Conservation (phyloP, 2,329 filamentous ascomycete species). For the Monilinia laxa region DNA sequence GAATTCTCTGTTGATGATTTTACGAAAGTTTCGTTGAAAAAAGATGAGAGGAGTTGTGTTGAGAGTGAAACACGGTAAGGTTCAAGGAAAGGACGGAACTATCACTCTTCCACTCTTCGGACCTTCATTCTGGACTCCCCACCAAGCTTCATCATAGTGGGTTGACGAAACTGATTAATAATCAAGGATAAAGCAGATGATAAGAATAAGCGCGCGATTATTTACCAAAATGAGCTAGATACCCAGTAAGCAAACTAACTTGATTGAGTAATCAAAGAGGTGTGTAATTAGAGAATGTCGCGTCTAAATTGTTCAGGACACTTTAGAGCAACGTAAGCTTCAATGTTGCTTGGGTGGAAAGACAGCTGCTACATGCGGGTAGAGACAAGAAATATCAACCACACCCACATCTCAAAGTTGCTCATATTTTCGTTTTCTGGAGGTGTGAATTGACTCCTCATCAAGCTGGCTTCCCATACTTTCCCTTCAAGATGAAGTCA, state of each 20-base stretch:
- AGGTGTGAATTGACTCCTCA: not conserved
- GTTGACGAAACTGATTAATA: too few relatives aligned
- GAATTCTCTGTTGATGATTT: not conserved
- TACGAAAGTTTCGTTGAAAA: not conserved
- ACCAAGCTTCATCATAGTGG: constrained; percentile 11
- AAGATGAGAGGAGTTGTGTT: constrained; percentile 2
- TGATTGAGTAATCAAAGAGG: not conserved
- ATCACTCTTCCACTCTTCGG: not conserved
- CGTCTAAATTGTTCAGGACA: constrained; percentile 29
- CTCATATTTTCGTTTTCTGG: not conserved
- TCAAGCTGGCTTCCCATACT: constrained; percentile 15
- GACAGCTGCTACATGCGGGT: constrained; percentile 12
- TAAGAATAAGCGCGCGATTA: too few relatives aligned
- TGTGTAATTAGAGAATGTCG: constrained; percentile 15
- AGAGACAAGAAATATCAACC: constrained; percentile 12
- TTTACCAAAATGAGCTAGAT: too few relatives aligned
- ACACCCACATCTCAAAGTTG: constrained; percentile 1
- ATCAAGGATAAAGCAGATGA: too few relatives aligned
- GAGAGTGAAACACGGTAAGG: not conserved
- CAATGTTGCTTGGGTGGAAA: constrained; percentile 20
- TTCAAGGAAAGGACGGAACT: not conserved
- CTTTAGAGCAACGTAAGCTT: constrained; percentile 35
- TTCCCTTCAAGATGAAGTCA: constrained; percentile 39
- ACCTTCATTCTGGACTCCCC: constrained; percentile 8
- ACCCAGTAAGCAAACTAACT: not conserved